Conservation (phyloP, 768 basidiomycete genomes). For the Mycena capillaripes region DNA sequence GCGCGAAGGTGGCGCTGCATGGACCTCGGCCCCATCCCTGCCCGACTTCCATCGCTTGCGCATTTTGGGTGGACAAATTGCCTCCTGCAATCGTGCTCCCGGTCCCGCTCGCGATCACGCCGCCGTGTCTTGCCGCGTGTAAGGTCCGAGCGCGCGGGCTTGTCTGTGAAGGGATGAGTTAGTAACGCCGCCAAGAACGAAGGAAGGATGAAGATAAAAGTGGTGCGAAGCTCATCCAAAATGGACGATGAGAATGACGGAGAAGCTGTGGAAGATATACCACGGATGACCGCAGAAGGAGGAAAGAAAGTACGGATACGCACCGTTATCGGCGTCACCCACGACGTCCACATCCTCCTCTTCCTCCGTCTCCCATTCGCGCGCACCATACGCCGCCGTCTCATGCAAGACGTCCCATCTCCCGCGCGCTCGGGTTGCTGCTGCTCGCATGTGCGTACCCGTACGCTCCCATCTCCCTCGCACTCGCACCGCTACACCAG, state of each 20-base stretch:
- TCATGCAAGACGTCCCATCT: constrained; percentile 5
- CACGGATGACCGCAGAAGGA: neutral
- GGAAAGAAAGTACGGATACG: neutral
- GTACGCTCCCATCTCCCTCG: neutral
- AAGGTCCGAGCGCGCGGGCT: neutral
- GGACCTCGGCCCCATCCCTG: neutral
- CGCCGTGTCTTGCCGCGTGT: constrained; percentile 9
- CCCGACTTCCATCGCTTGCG: constrained; percentile 25
- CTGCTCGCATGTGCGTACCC: neutral
- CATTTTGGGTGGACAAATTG: constrained; percentile 22
- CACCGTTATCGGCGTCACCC: neutral
- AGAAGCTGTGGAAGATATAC: neutral
- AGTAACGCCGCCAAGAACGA: neutral
- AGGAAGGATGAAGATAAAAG: neutral
- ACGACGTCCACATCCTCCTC: constrained; percentile 16
- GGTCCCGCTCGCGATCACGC: constrained; percentile 4
- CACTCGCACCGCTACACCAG: neutral
- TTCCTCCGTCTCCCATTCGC: constrained; percentile 40
- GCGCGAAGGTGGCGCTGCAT: neutral
- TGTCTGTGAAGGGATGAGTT: neutral
- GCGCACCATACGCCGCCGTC: no score
- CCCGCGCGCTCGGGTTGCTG: constrained; percentile 11
- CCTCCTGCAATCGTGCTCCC: neutral
- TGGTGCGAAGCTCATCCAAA: no score
- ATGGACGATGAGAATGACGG: neutral